Conservation (phyloP, 2,329 filamentous ascomycete species). For the Ophiocordyceps australis region DNA sequence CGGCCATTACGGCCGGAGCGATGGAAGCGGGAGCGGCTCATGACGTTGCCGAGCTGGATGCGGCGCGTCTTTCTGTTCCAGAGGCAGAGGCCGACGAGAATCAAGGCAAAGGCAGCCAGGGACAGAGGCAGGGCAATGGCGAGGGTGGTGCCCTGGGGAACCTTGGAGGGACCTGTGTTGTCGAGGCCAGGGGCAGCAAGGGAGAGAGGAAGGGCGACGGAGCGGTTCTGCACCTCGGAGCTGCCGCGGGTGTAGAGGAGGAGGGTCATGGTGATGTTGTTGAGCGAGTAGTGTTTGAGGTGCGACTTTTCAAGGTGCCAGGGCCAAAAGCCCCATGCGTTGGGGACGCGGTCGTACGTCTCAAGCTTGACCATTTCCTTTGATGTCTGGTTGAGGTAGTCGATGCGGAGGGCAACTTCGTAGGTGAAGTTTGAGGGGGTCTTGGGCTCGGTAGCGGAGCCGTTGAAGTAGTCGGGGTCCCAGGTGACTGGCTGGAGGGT, state of each 20-base stretch:
- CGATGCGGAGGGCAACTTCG: constrained; percentile 17
- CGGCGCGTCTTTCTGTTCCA: constrained; percentile 32
- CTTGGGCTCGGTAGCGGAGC: too few relatives aligned
- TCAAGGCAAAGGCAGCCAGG: constrained; percentile 25
- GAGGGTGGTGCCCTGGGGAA: constrained; percentile 20
- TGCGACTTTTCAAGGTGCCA: constrained; percentile 19
- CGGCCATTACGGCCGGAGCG: constrained; percentile 22
- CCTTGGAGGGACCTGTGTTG: constrained; percentile 13
- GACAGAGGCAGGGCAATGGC: constrained; percentile 33
- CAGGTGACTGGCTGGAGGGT: constrained; percentile 28
- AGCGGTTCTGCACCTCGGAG: constrained; percentile 16
- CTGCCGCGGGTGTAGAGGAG: constrained; percentile 16
- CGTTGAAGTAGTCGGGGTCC: constrained; percentile 32
- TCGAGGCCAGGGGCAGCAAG: constrained; percentile 15
- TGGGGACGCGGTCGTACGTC: constrained; percentile 13
- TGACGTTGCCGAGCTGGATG: constrained; percentile 32
- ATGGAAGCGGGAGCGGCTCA: constrained; percentile 24
- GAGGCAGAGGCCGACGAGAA: constrained; percentile 35
- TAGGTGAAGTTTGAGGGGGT: constrained; percentile 13
- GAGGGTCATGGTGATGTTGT: constrained; percentile 31
- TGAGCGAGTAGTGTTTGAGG: constrained; percentile 15
- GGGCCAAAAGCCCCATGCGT: constrained; percentile 28
- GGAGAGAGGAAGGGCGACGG: constrained; percentile 21
- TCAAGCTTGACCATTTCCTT: constrained; percentile 18
- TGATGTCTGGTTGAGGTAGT: constrained; percentile 19